Percentiles rank a stretch among this genome's conserved stretches.
Evolutionary conservation across 2,329 filamentous ascomycete genomes (phyloP).

Genomic region (Fusarium sp.): DNA sequence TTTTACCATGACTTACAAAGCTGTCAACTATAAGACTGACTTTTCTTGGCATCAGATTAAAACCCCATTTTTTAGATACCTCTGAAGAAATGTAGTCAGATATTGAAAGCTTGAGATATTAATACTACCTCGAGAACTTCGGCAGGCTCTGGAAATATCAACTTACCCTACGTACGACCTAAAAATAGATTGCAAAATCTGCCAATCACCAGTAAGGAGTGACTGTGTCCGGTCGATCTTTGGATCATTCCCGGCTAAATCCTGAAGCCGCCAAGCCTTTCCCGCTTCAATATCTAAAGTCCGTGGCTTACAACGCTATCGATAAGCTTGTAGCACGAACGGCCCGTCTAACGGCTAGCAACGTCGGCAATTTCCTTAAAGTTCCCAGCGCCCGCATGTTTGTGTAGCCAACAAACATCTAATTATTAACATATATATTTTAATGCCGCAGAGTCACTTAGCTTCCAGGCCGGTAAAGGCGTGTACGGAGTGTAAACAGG

Average conservation of each 20-base stretch:
- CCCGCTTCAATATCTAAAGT: not conserved
- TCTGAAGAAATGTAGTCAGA: not conserved
- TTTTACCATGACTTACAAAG: rapidly evolving
- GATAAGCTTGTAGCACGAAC: not conserved
- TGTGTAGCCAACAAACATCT: not conserved
- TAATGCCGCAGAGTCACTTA: not conserved
- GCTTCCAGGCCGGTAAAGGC: conserved; percentile 14
- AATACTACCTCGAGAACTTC: not conserved
- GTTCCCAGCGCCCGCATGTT: not conserved
- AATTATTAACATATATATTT: not conserved
- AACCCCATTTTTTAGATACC: rapidly evolving
- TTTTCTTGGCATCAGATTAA: rapidly evolving
- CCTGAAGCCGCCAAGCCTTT: not conserved
- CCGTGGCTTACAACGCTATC: not conserved
- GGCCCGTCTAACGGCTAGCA: not conserved
- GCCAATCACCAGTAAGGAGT: not conserved
- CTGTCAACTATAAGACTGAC: rapidly evolving
- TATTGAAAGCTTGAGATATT: not conserved
- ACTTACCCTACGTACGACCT: not conserved
- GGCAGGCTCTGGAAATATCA: rapidly evolving
- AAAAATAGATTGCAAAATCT: rapidly evolving
- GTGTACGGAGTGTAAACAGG: conserved; percentile 29
- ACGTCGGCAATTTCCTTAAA: not conserved
- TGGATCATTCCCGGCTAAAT: not conserved
- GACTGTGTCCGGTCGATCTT: not conserved